These are phyloP conservation scores for Gyrodon lividus DNA, from an alignment of 768 basidiomycete species.

Conservation along the genomic window DNA sequence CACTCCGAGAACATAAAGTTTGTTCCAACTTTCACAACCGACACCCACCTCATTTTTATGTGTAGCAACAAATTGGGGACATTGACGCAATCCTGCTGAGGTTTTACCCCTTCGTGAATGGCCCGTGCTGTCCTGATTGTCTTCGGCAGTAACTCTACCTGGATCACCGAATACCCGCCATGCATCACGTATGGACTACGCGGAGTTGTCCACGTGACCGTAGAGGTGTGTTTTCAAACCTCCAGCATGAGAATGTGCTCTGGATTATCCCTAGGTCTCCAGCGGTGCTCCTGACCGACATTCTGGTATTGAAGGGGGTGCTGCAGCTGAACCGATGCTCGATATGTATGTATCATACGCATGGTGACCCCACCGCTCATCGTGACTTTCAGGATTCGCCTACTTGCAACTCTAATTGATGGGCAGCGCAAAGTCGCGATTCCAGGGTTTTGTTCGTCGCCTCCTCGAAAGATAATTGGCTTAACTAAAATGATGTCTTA, in stretches of 20 bases:
- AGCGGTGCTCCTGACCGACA: constrained; percentile 80
- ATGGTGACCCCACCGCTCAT: background rate
- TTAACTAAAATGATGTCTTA: constrained; percentile 27
- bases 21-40: constrained; percentile 2
- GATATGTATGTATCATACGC: constrained; percentile 64
- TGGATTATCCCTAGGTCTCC: constrained; percentile 48
- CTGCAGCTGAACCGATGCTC: constrained; percentile 82
- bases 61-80: constrained; percentile 74
- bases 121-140: background rate
- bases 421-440: constrained; percentile 60
- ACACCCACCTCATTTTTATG: constrained; percentile 4
- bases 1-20: constrained; percentile 75
- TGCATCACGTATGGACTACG: constrained; percentile 95
- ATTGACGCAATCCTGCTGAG: constrained; percentile 90
- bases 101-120: constrained; percentile 34
- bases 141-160: constrained; percentile 82
- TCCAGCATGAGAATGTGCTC: background rate
- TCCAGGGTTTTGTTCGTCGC: constrained; percentile 76
- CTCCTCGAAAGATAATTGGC: background rate
- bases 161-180: constrained; percentile 90
- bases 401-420: constrained; percentile 71
- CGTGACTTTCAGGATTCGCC: constrained; percentile 55
- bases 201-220: constrained; percentile 86
- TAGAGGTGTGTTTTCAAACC: constrained; percentile 52
- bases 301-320: constrained; percentile 93